Evolutionary conservation across 345 rosid species (phyloP).

Genomic region (Citrus hindsii): DNA sequence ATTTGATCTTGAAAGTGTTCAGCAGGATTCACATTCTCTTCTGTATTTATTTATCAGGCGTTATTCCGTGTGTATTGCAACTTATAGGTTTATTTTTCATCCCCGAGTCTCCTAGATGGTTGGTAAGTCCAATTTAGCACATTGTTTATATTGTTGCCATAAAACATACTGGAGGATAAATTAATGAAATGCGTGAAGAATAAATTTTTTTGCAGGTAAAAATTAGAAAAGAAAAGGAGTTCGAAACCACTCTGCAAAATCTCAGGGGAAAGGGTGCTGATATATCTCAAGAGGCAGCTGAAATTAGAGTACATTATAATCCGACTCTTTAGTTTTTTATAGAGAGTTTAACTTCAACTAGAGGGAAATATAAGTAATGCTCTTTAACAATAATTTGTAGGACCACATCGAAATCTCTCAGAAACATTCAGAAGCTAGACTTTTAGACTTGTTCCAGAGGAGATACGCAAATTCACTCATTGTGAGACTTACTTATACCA

Average conservation of each 20-base stretch:
- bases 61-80: conserved; percentile 32
- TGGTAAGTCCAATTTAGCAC: conserved; percentile 30
- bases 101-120: conserved; percentile 60
- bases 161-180: too few relatives aligned
- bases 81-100: conserved; percentile 29
- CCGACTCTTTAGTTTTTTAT: not conserved
- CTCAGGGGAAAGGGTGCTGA: conserved; percentile 51
- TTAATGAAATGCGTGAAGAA: not conserved
- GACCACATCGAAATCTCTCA: conserved; percentile 24
- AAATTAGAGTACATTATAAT: conserved; percentile 38
- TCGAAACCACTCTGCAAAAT: conserved; percentile 39
- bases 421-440: conserved; percentile 20
- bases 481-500: conserved; percentile 23
- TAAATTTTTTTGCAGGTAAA: conserved; percentile 31
- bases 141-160: too few relatives aligned
- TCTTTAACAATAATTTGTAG: conserved; percentile 9
- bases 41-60: conserved; percentile 16
- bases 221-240: conserved; percentile 38
- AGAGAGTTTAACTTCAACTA: not conserved
- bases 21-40: not conserved
- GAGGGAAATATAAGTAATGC: not conserved
- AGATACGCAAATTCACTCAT: conserved; percentile 37
- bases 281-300: conserved; percentile 50
- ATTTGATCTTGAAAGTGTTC: not conserved
- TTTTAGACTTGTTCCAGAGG: conserved; percentile 35